Evolutionary conservation across 768 basidiomycete genomes (phyloP).

Genomic region (Vishniacozyma victoriae): DNA sequence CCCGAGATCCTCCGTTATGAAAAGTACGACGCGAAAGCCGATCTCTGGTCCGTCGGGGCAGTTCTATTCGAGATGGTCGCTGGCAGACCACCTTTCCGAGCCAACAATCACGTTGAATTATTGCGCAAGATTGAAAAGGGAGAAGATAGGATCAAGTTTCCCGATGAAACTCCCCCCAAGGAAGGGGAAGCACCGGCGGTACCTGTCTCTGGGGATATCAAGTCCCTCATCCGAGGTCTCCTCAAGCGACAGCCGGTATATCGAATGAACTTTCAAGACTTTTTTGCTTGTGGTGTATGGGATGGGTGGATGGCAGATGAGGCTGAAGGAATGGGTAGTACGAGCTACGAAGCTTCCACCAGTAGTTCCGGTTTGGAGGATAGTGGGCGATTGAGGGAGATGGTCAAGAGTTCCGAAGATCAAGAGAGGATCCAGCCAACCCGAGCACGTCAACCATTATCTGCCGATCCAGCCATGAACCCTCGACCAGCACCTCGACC

Average conservation of each 20-base stretch:
- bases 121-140: constrained; percentile 85
- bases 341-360: constrained; percentile 31
- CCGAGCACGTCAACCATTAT: constrained; percentile 22
- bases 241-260: constrained; percentile 78
- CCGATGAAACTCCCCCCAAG: constrained; percentile 66
- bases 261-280: constrained; percentile 82
- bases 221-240: constrained; percentile 75
- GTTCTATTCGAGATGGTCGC: constrained; percentile 93
- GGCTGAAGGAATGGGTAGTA: constrained; percentile 55
- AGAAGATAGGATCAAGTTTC: constrained; percentile 80
- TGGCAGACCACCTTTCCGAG: constrained; percentile 89
- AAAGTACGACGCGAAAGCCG: constrained; percentile 96
- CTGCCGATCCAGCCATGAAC: constrained; percentile 23
- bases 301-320: constrained; percentile 35
- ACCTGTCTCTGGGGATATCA: constrained; percentile 67
- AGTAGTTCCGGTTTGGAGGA: constrained; percentile 17
- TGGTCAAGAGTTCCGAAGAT: constrained; percentile 14
- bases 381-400: constrained; percentile 8
- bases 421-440: constrained; percentile 12
- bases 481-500: constrained; percentile 26
- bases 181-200: constrained; percentile 45
- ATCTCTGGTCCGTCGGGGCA: constrained; percentile 96
- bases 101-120: constrained; percentile 91
- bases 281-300: constrained; percentile 69
- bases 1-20: constrained; percentile 95